These are phyloP conservation scores for Plasmodium cynomolgi DNA, from an alignment of 169 alveolate genomes.

Conservation along the genomic window DNA sequence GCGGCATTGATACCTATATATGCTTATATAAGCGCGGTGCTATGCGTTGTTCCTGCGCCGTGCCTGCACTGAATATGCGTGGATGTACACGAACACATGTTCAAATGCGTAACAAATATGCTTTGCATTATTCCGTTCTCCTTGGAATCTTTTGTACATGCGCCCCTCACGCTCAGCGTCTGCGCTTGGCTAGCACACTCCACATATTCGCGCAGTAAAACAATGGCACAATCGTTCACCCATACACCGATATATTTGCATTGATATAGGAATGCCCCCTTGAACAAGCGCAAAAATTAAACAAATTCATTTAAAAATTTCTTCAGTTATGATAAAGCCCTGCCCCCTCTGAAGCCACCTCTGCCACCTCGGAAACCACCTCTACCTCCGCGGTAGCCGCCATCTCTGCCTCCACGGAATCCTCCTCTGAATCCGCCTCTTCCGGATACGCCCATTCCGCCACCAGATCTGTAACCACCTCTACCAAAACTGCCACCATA, in stretches of 20 bases:
- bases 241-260: slow-evolving; percentile 16
- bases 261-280: background rate
- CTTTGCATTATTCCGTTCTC: background rate
- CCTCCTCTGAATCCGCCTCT: slow-evolving; percentile 81
- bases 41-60: background rate
- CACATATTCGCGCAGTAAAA: background rate
- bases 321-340: slow-evolving; percentile 30
- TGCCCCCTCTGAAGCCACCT: slow-evolving; percentile 73
- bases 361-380: slow-evolving; percentile 77
- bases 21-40: background rate
- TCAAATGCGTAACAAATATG: background rate
- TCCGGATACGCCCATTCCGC: slow-evolving; percentile 56
- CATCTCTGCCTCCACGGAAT: slow-evolving; percentile 74
- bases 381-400: slow-evolving; percentile 73
- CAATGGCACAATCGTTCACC: background rate
- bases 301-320: slow-evolving; percentile 7
- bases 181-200: background rate
- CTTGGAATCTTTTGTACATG: background rate
- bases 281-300: slow-evolving; percentile 6
- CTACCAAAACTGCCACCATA: slow-evolving; percentile 75
- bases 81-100: background rate
- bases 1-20: background rate
- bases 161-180: background rate
- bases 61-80: background rate
- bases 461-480: slow-evolving; percentile 73